A percentile compares a stretch with the other conserved stretches of the same genome.
Evolutionary conservation across 805 yeast species (phyloP).

Genomic region (Geotrichum ghanense): DNA sequence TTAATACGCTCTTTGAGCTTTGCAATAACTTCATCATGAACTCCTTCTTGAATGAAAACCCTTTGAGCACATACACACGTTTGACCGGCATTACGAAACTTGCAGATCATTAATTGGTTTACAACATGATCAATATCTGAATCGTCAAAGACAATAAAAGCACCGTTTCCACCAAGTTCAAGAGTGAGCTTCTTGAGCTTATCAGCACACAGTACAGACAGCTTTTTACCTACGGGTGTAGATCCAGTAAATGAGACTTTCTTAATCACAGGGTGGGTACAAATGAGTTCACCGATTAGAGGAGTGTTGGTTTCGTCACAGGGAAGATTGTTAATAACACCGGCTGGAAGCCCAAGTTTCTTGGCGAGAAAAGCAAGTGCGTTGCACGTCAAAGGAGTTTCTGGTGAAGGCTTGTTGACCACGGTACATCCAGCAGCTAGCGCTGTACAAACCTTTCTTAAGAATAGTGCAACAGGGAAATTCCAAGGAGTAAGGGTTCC

Average conservation of each 20-base stretch:
- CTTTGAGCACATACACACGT: slow-evolving; percentile 94
- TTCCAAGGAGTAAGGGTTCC: slow-evolving; percentile 97
- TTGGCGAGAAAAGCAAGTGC: slow-evolving; percentile 55
- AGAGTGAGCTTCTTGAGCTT: slow-evolving; percentile 83
- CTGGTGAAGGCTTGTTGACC: slow-evolving; percentile 83
- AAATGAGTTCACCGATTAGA: slow-evolving; percentile 41
- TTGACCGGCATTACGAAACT: slow-evolving; percentile 91
- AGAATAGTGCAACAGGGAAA: slow-evolving; percentile 85
- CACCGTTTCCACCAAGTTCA: slow-evolving; percentile 96
- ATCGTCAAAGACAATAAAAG: slow-evolving; percentile 79
- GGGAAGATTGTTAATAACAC: slow-evolving; percentile 63
- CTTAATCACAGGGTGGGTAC: slow-evolving; percentile 68
- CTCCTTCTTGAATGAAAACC: slow-evolving; percentile 72
- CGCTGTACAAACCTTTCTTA: slow-evolving; percentile 93
- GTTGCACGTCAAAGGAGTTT: slow-evolving; percentile 82
- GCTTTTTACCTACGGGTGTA: slow-evolving; percentile 76
- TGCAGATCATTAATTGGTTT: slow-evolving; percentile 65
- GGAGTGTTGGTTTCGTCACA: slow-evolving; percentile 26
- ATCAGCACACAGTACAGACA: slow-evolving; percentile 71
- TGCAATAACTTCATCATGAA: slow-evolving; percentile 65
- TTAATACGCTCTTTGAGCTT: slow-evolving; percentile 44
- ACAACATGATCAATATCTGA: slow-evolving; percentile 71
- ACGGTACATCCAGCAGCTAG: slow-evolving; percentile 82
- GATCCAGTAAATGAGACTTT: slow-evolving; percentile 95
- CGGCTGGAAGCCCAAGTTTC: slow-evolving; percentile 85